A percentile compares a stretch with the other conserved stretches of the same genome.
Conservation (phyloP, 106 monocot species). For the Allium sativum region DNA sequence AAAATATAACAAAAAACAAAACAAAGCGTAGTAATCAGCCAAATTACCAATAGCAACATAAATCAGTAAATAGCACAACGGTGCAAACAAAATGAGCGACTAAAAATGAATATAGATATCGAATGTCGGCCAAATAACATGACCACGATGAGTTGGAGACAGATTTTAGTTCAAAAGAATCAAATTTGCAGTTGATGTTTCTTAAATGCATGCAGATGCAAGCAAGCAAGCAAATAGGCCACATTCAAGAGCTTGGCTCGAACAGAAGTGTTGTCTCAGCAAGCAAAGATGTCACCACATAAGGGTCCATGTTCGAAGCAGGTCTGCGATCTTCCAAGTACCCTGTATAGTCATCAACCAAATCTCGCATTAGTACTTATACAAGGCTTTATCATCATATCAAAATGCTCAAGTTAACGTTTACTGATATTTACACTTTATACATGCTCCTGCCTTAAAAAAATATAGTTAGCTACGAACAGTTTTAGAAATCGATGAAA, state of each 20-base stretch:
- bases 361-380: not conserved
- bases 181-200: slow-evolving; percentile 59
- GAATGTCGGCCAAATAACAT: not conserved
- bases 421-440: no score
- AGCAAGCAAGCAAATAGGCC: slow-evolving; percentile 20
- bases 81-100: no score
- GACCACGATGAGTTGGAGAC: not conserved
- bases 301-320: slow-evolving; percentile 92
- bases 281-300: slow-evolving; percentile 63
- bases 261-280: slow-evolving; percentile 71
- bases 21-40: no score
- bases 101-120: not conserved
- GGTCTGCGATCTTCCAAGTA: slow-evolving; percentile 87
- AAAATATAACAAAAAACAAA: no score
- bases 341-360: slow-evolving; percentile 16
- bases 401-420: no score
- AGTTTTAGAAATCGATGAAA: no score
- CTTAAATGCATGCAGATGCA: slow-evolving; percentile 22
- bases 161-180: slow-evolving; percentile 5
- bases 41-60: not conserved
- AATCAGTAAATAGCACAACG: not conserved
- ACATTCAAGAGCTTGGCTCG: slow-evolving; percentile 48
- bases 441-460: no score
- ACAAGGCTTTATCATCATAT: no score
- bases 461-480: no score